phyloP scores from a whole-genome alignment of 768 basidiomycete genomes.

The Leccinum incarnatum region DNA sequence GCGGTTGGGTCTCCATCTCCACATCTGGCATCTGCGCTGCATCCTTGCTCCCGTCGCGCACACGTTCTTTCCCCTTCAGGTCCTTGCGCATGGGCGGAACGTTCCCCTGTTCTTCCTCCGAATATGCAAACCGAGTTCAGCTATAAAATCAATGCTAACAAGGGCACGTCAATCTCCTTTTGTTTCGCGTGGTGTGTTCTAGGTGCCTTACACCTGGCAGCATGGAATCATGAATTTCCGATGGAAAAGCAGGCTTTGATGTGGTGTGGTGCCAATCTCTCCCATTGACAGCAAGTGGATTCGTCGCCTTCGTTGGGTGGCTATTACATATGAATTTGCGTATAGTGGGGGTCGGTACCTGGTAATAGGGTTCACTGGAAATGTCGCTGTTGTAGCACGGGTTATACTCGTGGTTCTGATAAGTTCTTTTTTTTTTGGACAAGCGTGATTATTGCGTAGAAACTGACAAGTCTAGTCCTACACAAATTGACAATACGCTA shows the following conservation, averaged over 20 bases:
- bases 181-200: not conserved
- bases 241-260: not conserved
- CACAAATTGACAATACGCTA: no score
- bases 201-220: not conserved
- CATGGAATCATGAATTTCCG: not conserved
- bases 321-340: not conserved
- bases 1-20: slow-evolving; percentile 28
- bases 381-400: no score
- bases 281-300: not conserved
- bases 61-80: slow-evolving; percentile 31
- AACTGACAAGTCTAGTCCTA: no score
- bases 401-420: not conserved
- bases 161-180: not conserved
- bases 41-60: slow-evolving; percentile 24
- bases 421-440: no score
- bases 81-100: slow-evolving; percentile 32
- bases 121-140: not conserved
- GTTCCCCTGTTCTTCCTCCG: slow-evolving; percentile 37
- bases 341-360: no score
- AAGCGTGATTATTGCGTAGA: no score
- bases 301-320: not conserved
- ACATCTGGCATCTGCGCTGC: slow-evolving; percentile 5
- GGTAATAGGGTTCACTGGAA: no score
- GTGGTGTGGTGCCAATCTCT: not conserved
- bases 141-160: not conserved